Conservation (phyloP, 805 yeast genomes). For the Schwanniomyces vanrijiae region DNA sequence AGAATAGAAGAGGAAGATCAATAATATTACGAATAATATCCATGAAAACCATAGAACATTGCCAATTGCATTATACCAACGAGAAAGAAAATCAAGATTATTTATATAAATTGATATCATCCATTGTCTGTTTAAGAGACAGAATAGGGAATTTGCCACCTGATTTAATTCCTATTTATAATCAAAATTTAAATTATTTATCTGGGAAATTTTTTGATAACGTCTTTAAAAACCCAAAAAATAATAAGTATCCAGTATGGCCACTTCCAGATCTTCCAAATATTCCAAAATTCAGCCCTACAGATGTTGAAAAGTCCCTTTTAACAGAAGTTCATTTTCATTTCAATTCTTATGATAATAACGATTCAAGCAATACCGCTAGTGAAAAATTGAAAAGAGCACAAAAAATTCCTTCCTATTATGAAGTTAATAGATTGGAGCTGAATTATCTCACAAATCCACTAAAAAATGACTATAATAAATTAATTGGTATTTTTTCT, state of each 20-base stretch:
- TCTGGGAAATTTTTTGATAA: slow-evolving; percentile 57
- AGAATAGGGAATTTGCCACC: slow-evolving; percentile 81
- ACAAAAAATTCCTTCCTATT: slow-evolving; percentile 39
- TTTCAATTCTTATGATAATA: slow-evolving; percentile 50
- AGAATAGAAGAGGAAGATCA: slow-evolving; percentile 34
- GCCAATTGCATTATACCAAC: slow-evolving; percentile 48
- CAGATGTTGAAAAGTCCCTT: slow-evolving; percentile 78
- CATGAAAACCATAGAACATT: slow-evolving; percentile 81
- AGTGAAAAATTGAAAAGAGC: slow-evolving; percentile 9
- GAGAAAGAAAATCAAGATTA: slow-evolving; percentile 31
- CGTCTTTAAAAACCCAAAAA: slow-evolving; percentile 16
- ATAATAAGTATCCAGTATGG: slow-evolving; percentile 51
- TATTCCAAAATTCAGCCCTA: slow-evolving; percentile 60
- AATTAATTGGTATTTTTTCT: slow-evolving; percentile 48
- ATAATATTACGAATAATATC: slow-evolving; percentile 73
- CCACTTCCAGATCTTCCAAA: slow-evolving; percentile 73
- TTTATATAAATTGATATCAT: slow-evolving; percentile 71
- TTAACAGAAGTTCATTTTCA: slow-evolving; percentile 72
- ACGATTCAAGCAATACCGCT: slow-evolving; percentile 21
- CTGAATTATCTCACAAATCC: slow-evolving; percentile 74
- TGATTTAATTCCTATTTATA: slow-evolving; percentile 72
- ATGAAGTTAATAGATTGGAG: slow-evolving; percentile 60
- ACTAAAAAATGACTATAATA: slow-evolving; percentile 48
- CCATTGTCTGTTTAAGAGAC: slow-evolving; percentile 78
- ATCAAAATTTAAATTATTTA: slow-evolving; percentile 62